Percentiles rank a stretch among this genome's conserved stretches.
Evolutionary conservation across 2,329 filamentous ascomycete species (phyloP).

Genomic region (Fusarium proliferatum): DNA sequence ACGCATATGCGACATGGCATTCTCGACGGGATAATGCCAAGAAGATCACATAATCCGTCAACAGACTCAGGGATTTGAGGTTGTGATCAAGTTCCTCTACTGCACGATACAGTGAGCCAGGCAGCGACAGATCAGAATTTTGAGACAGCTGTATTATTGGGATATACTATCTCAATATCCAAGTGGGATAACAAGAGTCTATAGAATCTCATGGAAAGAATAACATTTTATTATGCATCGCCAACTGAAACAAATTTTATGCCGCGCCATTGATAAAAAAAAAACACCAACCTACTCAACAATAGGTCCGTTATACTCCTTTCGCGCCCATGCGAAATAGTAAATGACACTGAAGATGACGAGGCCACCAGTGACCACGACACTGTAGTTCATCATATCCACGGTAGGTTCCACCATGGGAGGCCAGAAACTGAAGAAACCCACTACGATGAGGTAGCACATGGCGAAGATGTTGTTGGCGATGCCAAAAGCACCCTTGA

Average conservation of each 20-base stretch:
- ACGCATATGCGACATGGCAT: not conserved
- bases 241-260: not conserved
- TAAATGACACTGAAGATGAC: slow-evolving; percentile 59
- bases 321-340: slow-evolving; percentile 56
- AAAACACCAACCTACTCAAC: slow-evolving; percentile 33
- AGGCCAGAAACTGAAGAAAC: slow-evolving; percentile 68
- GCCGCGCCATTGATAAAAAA: not conserved
- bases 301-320: slow-evolving; percentile 59
- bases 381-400: slow-evolving; percentile 59
- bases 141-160: not conserved
- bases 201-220: not conserved
- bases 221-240: not conserved
- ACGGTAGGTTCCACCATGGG: slow-evolving; percentile 46
- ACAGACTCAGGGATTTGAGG: fast-evolving
- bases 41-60: not conserved
- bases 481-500: slow-evolving; percentile 62
- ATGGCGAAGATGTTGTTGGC: slow-evolving; percentile 66
- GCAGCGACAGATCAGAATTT: not conserved
- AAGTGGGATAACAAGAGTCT: not conserved
- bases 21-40: fast-evolving
- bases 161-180: not conserved
- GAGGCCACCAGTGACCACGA: slow-evolving; percentile 56
- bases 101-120: no score
- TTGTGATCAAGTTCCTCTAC: not conserved
- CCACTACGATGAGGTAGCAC: slow-evolving; percentile 63